Evolutionary conservation across 1,284 basidiomycete species (phyloP), one percentile per base, ranked within the genome.

Genomic region (Sporisorium reilianum): DNA sequence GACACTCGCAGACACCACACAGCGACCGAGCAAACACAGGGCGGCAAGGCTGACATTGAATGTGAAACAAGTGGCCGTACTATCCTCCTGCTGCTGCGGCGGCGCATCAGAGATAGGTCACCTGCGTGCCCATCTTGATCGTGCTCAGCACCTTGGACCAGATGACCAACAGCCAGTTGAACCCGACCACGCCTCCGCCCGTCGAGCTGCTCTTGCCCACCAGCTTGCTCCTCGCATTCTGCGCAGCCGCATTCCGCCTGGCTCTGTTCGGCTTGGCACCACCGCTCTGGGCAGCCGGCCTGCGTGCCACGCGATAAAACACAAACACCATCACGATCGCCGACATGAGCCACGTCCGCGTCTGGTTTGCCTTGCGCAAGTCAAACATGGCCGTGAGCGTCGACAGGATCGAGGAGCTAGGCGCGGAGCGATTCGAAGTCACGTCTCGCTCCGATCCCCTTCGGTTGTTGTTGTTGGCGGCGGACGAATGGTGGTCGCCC

Each of bases 111-210:
- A 75, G 57, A 42, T 75, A 75, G 22, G 67, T 75, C 54, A 75
- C 73, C 53, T 75, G 73, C 16, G 73, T 75, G 18, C 73, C 73
- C 71, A 75, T 75, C 56, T 59, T 75, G 67, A 75, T 66, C 22
- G 73, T 75, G 20, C 60, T 63, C 48, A 71, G 49, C 32, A 75
- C 64, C 55, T 75, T 75, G 23, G 42, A 48, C 64, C 64, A 75
- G 28, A 75, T 30, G 16, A 75, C 36, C 5, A 66, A 50, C n/a
- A 70, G 28, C 73, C 63, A 70, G 22, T 62, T 59, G 53, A 75
- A 51, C 2, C 67, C 54, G 1, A 64, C 30, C 54, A 68, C 7
- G 2, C 65, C 58, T 32, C 55, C 62, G 6, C 53, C 54, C 5
- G 53, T 28, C 36, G 61, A 62, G 11, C 50, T 42, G 18, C 22